These are phyloP conservation scores for Rhododendron kiyosumense DNA, from an alignment of 148 eudicot genomes.

Conservation along the genomic window DNA sequence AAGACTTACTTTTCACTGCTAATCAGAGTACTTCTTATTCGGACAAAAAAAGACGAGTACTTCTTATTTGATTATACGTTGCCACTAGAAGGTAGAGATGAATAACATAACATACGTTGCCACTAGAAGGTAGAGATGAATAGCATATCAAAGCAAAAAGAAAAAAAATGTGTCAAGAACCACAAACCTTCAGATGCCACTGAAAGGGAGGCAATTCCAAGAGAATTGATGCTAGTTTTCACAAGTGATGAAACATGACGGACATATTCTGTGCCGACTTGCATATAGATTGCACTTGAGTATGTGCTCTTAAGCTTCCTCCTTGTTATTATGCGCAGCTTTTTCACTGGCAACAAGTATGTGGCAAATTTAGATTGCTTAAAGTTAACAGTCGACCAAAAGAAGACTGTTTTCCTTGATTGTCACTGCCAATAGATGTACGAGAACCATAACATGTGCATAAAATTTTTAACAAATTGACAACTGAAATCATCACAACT, in stretches of 20 bases:
- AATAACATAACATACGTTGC: not conserved
- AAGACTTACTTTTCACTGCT: not conserved
- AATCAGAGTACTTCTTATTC: not conserved
- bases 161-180: not conserved
- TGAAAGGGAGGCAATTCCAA: constrained; percentile 42
- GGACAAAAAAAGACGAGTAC: not conserved
- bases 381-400: not conserved
- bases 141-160: not conserved
- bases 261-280: constrained; percentile 70
- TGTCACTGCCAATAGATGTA: not conserved
- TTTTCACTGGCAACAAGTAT: constrained; percentile 48
- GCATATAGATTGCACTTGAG: constrained; percentile 61
- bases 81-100: not conserved
- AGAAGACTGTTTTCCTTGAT: not conserved
- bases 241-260: constrained; percentile 68
- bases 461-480: not conserved
- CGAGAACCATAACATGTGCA: not conserved
- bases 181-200: constrained; percentile 62
- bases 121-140: not conserved
- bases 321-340: constrained; percentile 63
- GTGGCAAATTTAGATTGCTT: not conserved
- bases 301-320: constrained; percentile 60
- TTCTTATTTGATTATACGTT: not conserved
- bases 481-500: not conserved
- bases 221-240: constrained; percentile 60